Evolutionary conservation across 2,329 filamentous ascomycete genomes (phyloP).

Genomic region (Stagonosporopsis vannaccii): DNA sequence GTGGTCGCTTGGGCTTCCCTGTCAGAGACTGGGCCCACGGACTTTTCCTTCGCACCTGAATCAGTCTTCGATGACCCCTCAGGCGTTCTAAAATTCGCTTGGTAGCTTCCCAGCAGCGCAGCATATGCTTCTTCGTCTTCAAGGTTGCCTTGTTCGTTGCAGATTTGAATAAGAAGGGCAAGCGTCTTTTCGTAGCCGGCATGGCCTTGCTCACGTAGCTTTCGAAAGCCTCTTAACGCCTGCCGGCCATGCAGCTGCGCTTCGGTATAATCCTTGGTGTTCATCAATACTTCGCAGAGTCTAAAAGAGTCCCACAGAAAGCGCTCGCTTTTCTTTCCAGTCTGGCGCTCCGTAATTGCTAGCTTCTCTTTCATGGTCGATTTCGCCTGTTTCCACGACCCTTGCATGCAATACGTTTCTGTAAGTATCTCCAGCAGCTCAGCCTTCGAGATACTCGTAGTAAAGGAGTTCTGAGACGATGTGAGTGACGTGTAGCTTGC

Average conservation of each 20-base stretch:
- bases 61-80: not conserved
- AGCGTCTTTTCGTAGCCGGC: conserved; percentile 25
- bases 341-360: conserved; percentile 25
- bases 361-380: conserved; percentile 28
- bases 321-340: conserved; percentile 24
- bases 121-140: conserved; percentile 34
- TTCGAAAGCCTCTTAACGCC: conserved; percentile 28
- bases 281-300: conserved; percentile 26
- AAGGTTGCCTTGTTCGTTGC: conserved; percentile 21
- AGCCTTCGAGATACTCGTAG: conserved; percentile 20
- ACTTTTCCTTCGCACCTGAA: not conserved
- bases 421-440: conserved; percentile 22
- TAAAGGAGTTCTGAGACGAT: conserved; percentile 12
- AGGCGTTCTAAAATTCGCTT: not conserved
- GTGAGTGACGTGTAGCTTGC: conserved; percentile 16
- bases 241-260: conserved; percentile 30
- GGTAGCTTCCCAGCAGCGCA: conserved; percentile 21
- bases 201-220: conserved; percentile 20
- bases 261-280: conserved; percentile 26
- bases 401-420: conserved; percentile 20
- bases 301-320: conserved; percentile 26
- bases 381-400: conserved; percentile 24
- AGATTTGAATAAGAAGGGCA: conserved; percentile 23
- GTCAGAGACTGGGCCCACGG: not conserved
- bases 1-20: not conserved